Conservation (phyloP, 495 filamentous ascomycete species). For the Lasiosphaeria miniovina region DNA sequence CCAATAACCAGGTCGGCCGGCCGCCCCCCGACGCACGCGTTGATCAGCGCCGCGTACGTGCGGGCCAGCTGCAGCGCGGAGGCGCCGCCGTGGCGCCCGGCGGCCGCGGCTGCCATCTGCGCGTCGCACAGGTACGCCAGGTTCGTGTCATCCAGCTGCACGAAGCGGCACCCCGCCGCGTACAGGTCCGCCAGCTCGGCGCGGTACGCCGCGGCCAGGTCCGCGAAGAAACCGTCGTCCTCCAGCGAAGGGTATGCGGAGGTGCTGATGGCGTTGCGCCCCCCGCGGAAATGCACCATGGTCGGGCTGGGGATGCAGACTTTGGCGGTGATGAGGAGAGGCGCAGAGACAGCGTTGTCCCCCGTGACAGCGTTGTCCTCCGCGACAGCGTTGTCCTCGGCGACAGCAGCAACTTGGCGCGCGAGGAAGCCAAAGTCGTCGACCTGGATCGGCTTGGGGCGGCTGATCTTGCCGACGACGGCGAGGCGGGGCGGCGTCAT, state of each 20-base stretch:
- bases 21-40: constrained; percentile 53
- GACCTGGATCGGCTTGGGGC: constrained; percentile 53
- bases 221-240: constrained; percentile 52
- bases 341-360: constrained; percentile 17
- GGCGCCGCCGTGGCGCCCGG: constrained; percentile 53
- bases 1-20: constrained; percentile 63
- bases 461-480: constrained; percentile 44
- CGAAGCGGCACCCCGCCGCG: constrained; percentile 59
- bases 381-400: background rate
- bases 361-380: no score
- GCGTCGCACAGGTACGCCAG: constrained; percentile 66
- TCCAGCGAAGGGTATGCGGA: constrained; percentile 57
- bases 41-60: constrained; percentile 62
- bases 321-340: constrained; percentile 52
- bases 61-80: constrained; percentile 51
- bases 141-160: constrained; percentile 65
- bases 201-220: constrained; percentile 59
- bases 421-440: constrained; percentile 58
- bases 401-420: constrained; percentile 41
- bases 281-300: constrained; percentile 67
- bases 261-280: constrained; percentile 53
- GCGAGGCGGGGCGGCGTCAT: constrained; percentile 44
- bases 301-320: constrained; percentile 62
- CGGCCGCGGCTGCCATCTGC: constrained; percentile 60
- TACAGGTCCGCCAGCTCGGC: constrained; percentile 60